Base-by-base conservation (phyloP, 129 eudicot species). In the Tagetes erecta region DNA sequence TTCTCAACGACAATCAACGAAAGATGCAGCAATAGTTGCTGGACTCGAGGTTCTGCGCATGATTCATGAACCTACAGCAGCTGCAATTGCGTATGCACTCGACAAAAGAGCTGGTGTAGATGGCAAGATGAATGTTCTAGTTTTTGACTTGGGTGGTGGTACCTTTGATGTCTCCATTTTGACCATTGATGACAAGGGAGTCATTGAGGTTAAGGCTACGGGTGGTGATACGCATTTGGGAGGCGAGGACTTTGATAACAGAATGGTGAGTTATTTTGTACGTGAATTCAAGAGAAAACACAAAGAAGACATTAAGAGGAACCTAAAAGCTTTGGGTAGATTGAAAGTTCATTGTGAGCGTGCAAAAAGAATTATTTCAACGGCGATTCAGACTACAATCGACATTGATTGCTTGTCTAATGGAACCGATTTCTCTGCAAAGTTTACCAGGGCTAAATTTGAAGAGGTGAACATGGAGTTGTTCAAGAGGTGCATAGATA, bases 1-100 rank as follows among this genome's bases (percentile, higher is more conserved):
- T 47, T 78, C 77, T 1, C 82, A 78, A 47, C 68, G 82, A 0
- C 77, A 78, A 64, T 73, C 82, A 5, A 78, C 77, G 5, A 78
- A 78, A 60, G 82, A 78, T 70, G 82, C 82, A 2, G 82, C 71
- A 33, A 73, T 36, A 0, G 73, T 78, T 20, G 65, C 82, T 5
- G 82, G 82, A 10, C 82, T 78, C n/a, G 69, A 64, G 69, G 69
- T 64, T 6, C 11, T 64, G 49, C 46, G 69, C 69, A 64, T 64
- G 69, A 36, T 68, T 60, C 2, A 66, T 4, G 82, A 78, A 51
- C 82, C 77, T 5, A 78, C 82, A 1, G 82, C 82, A 12, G 77
- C 77, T 20, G 77, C 82, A 6, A 78, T 78, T 62, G 82, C 77
- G 5, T 78, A 78, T 71, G 77, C 71, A 6, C 72, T 70, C 0